A percentile compares a stretch with the other conserved stretches of the same genome.
phyloP scores from a whole-genome alignment of 139 green algal genomes.

The Haematococcus sp. region DNA sequence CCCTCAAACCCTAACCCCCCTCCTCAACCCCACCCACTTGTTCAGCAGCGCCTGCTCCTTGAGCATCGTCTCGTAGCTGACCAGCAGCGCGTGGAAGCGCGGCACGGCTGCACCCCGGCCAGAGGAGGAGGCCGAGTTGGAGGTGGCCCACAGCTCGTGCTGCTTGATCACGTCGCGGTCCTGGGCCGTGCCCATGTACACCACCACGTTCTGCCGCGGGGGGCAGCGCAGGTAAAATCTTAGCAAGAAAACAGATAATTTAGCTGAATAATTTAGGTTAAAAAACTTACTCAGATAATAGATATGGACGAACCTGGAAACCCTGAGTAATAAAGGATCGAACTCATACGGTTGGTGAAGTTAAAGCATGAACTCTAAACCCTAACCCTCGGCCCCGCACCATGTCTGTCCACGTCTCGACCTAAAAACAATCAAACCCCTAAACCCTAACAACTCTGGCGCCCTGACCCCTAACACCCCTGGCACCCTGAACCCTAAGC shows the following conservation, averaged over 20 bases:
- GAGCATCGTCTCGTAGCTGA: slow-evolving; percentile 72
- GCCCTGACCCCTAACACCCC: too few relatives aligned
- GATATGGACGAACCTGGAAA: too few relatives aligned
- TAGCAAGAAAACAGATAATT: too few relatives aligned
- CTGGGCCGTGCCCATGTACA: slow-evolving; percentile 61
- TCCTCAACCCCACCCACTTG: background rate
- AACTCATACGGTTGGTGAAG: too few relatives aligned
- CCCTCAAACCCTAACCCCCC: background rate
- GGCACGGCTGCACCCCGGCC: background rate
- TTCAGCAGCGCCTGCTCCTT: slow-evolving; percentile 33
- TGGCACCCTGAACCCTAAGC: too few relatives aligned
- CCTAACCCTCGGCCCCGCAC: slow-evolving; percentile 18
- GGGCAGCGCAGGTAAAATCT: background rate
- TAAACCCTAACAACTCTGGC: too few relatives aligned
- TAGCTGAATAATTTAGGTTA: too few relatives aligned
- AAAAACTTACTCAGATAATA: too few relatives aligned
- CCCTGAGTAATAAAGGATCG: too few relatives aligned
- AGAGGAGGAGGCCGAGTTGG: slow-evolving; percentile 1
- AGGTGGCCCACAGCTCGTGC: slow-evolving; percentile 59
- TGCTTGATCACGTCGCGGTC: slow-evolving; percentile 65
- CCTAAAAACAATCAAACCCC: too few relatives aligned
- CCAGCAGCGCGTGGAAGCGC: slow-evolving; percentile 77
- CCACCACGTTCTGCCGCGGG: slow-evolving; percentile 78
- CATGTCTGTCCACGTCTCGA: slow-evolving; percentile 88
- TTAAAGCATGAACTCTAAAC: background rate